These are phyloP conservation scores for Oryza glaberrima DNA, from an alignment of 176 grass and related monocot species.

Conservation along the genomic window DNA sequence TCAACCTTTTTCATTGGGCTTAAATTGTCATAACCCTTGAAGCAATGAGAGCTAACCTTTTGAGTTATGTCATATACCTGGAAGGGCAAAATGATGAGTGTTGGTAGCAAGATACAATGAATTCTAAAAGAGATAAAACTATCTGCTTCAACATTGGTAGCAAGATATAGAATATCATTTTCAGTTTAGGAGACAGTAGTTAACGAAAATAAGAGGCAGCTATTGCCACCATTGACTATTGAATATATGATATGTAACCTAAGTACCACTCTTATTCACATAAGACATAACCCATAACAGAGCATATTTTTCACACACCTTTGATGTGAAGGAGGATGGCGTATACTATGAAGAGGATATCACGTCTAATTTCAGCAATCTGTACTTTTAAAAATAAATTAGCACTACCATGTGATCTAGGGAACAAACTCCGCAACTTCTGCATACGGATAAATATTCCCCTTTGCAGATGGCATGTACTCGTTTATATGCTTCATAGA, in stretches of 20 bases:
- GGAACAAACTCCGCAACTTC: background rate
- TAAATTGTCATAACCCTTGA: slow-evolving; percentile 58
- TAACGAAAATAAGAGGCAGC: background rate
- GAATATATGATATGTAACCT: background rate
- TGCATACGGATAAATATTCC: background rate
- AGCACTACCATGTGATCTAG: background rate
- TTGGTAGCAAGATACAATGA: background rate
- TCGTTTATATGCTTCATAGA: background rate
- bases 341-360: background rate
- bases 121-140: background rate
- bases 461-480: background rate
- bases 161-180: background rate
- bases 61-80: slow-evolving; percentile 63
- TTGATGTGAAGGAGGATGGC: background rate
- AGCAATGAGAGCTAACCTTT: slow-evolving; percentile 47
- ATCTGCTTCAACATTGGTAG: background rate
- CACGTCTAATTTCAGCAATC: background rate
- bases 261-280: background rate
- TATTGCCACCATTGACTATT: background rate
- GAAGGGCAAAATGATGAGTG: background rate
- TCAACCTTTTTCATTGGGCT: slow-evolving; percentile 56
- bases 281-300: background rate
- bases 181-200: slow-evolving; percentile 5
- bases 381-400: background rate
- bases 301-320: background rate